Base-by-base conservation (phyloP, 1,139 yeast species). In the Geotrichum reessii region DNA sequence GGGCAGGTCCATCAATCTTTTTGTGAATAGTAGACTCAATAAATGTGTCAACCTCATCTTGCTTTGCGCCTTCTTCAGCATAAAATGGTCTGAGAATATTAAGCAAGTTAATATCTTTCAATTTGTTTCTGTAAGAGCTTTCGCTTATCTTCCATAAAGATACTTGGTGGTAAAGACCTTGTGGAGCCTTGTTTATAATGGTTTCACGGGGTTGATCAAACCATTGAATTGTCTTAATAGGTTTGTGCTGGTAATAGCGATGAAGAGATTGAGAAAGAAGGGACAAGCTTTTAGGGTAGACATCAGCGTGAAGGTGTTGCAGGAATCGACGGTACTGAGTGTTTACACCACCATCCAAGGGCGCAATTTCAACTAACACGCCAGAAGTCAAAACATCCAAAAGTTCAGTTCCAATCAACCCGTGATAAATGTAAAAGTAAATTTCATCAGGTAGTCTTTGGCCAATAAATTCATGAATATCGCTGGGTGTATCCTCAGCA, bases 401-500 rank as follows among this genome's bases (percentile, higher is more conserved):
- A 47, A 88, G 71, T 61, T 82, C 84, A 7, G 87, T 77, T 7
- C 87, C 83, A 27, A 87, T 75, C 49, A 92, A 71, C 0, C 98
- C 99, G 57, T 87, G 73, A 0, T 95, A 85, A 67, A 85, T 83
- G 72, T 91, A 93, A 69, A 86, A 90, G 69, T 84, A 86, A 52
- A 87, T 78, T 73, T 92, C 98, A 53, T 91, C 88, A 1, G 98
- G 96, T 57, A 93, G 77, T 67, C 95, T 81, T 70, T 88, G 92
- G 3, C 96, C 91, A 56, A 93, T 80, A 57, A 92, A 81, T 55
- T 86, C 93, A 68, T 89, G 95, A 24, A 89, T 77, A 70, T 91
- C 95, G 62, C 82, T 81, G 5, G 98, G 98, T 31, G 85, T 78
- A 63, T 75, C 78, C 28, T 64, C 66, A 33, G 65, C 71, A 52